These are phyloP conservation scores for Codiaeum variegatum DNA, from an alignment of 441 rosid species.

Conservation along the genomic window DNA sequence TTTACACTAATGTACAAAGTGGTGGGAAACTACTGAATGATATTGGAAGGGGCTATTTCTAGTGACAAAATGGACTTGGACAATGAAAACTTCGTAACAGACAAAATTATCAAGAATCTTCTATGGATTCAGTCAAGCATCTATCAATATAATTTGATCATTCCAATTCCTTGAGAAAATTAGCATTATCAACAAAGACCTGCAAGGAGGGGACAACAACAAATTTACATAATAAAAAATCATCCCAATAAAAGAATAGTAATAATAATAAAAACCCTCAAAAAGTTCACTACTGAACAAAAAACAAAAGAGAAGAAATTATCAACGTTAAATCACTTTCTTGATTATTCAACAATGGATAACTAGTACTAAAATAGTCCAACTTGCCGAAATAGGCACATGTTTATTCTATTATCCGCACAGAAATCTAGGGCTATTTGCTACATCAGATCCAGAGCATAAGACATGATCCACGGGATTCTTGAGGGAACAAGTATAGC, in stretches of 20 bases:
- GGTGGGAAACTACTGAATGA: neutral
- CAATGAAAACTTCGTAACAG: neutral
- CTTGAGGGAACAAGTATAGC: neutral
- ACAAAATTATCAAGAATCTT: conserved; percentile 27
- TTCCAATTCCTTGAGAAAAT: conserved; percentile 37
- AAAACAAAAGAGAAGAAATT: neutral
- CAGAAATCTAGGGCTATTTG: neutral
- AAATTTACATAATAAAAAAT: neutral
- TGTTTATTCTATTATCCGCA: neutral
- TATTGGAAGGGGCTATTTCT: neutral
- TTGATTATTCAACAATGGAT: neutral
- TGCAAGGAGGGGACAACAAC: conserved; percentile 10
- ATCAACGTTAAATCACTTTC: neutral
- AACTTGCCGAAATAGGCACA: neutral
- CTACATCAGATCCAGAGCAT: neutral
- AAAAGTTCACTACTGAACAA: conserved; percentile 27
- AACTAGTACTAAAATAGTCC: neutral
- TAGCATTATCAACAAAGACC: conserved; percentile 42
- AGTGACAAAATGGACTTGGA: neutral
- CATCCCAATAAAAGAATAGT: neutral
- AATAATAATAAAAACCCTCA: neutral
- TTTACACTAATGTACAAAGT: conserved; percentile 10
- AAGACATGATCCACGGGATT: neutral
- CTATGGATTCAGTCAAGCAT: conserved; percentile 14
- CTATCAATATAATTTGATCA: conserved; percentile 23